Conservation (phyloP, 2,329 filamentous ascomycete species). For the Hypoxylon sp. region DNA sequence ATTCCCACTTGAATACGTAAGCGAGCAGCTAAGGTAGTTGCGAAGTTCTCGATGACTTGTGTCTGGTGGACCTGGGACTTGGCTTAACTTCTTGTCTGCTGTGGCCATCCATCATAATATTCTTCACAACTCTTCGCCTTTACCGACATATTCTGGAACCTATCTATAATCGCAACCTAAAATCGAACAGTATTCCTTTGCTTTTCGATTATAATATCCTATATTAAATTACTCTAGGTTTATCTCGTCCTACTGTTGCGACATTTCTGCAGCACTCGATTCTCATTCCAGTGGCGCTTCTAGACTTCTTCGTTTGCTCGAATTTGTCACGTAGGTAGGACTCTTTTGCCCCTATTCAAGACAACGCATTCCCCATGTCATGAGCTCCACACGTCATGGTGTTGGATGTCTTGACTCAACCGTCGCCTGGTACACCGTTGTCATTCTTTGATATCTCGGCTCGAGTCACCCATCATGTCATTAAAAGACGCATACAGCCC, state of each 20-base stretch:
- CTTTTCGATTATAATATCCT: conserved; percentile 14
- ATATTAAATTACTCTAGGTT: conserved; percentile 16
- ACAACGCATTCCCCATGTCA: conserved; percentile 50
- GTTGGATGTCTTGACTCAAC: conserved; percentile 32
- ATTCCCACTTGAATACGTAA: not conserved
- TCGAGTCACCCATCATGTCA: conserved; percentile 28
- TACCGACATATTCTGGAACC: conserved; percentile 18
- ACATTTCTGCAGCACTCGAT: conserved; percentile 24
- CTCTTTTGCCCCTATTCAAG: conserved; percentile 40
- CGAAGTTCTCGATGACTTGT: conserved; percentile 5
- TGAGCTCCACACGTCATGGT: conserved; percentile 36
- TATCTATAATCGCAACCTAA: conserved; percentile 29
- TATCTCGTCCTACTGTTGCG: conserved; percentile 6
- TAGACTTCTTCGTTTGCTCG: conserved; percentile 33
- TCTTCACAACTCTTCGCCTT: not conserved
- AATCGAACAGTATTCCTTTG: conserved; percentile 8
- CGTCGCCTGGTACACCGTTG: conserved; percentile 46
- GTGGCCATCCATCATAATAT: conserved; percentile 17
- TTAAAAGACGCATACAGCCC: conserved; percentile 32
- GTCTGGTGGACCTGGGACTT: conserved; percentile 1
- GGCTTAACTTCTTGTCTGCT: conserved; percentile 1
- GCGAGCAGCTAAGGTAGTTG: conserved; percentile 9
- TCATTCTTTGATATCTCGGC: conserved; percentile 46
- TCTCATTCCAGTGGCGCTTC: conserved; percentile 47
- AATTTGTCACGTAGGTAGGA: conserved; percentile 45